Evolutionary conservation across 108 stramenopile genomes (phyloP).

Genomic region (Cylindrotheca closterium): DNA sequence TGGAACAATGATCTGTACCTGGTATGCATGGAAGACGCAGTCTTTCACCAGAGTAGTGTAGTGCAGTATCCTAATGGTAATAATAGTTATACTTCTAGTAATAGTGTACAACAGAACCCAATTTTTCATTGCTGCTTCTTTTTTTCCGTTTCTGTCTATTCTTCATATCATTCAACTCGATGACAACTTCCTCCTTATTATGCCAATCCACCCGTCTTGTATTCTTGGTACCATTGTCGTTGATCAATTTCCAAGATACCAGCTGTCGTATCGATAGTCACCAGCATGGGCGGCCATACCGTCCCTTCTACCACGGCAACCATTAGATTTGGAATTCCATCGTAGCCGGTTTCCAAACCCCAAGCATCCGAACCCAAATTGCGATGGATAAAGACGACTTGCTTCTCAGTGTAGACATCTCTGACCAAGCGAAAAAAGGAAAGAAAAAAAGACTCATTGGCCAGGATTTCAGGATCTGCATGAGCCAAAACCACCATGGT

Average conservation of each 20-base stretch:
- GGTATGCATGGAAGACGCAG: no score
- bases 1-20: no score
- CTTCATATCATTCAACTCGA: no score
- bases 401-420: constrained; percentile 1
- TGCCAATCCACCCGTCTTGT: background rate
- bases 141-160: no score
- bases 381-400: constrained; percentile 35
- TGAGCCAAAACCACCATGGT: constrained; percentile 41
- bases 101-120: no score
- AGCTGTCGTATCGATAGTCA: constrained; percentile 21
- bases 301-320: constrained; percentile 35
- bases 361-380: constrained; percentile 29
- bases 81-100: no score
- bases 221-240: constrained; percentile 35
- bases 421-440: constrained; percentile 24
- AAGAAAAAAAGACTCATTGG: constrained; percentile 28
- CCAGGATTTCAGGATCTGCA: constrained; percentile 29
- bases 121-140: no score
- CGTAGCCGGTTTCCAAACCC: constrained; percentile 10
- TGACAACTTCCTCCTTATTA: no score
- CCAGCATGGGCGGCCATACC: constrained; percentile 42
- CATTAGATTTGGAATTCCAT: constrained; percentile 26
- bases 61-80: no score
- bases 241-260: constrained; percentile 29
- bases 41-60: no score